Base-by-base conservation (phyloP, 768 basidiomycete species). In the Hygrophorus russula region DNA sequence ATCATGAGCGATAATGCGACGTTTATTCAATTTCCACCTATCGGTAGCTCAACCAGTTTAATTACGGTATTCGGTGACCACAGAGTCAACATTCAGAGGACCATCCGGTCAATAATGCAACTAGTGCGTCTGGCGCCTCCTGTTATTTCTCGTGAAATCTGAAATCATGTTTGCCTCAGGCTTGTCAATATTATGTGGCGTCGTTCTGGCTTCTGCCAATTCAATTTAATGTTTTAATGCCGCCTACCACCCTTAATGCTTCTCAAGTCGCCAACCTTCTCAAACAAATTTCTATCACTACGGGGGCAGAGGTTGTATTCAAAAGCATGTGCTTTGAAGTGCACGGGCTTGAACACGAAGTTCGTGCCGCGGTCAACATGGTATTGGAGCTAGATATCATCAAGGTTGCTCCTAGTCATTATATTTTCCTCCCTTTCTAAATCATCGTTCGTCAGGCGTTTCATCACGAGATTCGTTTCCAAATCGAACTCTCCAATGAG, bases 261-360 rank as follows among this genome's bases (percentile, higher is more conserved):
- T 70, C 82, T 6, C 85, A 91, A 52, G 84, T 94, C 43, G 78
- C 88, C 14, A 76, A 81, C 1, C 71, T 96, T 30, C 69, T 97
- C 36, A 88, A 90, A 59, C 82, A 85, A 56, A 84, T 97, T 34
- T 83, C 92, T 13, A 74, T 83, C 48, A 69, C 79, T 8, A 86
- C 90, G 2, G 90, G 92, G 3, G 89, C 93, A 14, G 94, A 98
- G 57, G 78, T 93, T 20, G 91, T 96, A 5, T 97, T 93, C 69
- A 96, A 96, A 64, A 84, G 81, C 56, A 94, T 93, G 78, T 90
- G 88, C 61, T 97, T 98, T 54, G 94, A 98, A 66, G 80, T 96
- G 70, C 90, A 96, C 55, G 94, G 94, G 12, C 69, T 91, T 19
- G 91, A 97, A 59, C 74, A 83, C 39, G 89, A 97, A 68, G 90